Conservation (phyloP, 2,329 filamentous ascomycete genomes). For the Hymenotorrendiella dingleyae region DNA sequence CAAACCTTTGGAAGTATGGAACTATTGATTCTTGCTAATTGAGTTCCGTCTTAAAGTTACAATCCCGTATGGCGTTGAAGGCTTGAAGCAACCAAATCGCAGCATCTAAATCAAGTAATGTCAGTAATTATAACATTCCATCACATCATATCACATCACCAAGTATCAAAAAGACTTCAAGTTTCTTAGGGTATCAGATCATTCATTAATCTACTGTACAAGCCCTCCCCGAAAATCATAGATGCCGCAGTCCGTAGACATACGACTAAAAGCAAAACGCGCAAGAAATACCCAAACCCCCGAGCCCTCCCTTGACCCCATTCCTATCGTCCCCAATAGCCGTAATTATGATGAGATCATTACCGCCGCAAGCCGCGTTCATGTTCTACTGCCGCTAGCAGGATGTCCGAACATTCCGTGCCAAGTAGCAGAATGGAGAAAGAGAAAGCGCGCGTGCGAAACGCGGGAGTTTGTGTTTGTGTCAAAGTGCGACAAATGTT, state of each 20-base stretch:
- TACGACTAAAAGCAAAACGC: conserved; percentile 14
- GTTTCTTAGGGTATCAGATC: too few relatives aligned
- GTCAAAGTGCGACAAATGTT: conserved; percentile 11
- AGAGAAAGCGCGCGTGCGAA: conserved; percentile 12
- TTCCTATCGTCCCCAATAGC: conserved; percentile 3
- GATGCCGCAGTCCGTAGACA: conserved; percentile 20
- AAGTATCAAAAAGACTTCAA: too few relatives aligned
- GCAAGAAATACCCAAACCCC: too few relatives aligned
- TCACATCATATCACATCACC: too few relatives aligned
- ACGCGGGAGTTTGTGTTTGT: conserved; percentile 5
- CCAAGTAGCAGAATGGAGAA: conserved; percentile 9
- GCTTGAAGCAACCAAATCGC: too few relatives aligned
- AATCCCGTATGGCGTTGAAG: too few relatives aligned
- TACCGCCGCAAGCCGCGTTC: too few relatives aligned
- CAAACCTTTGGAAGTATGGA: too few relatives aligned
- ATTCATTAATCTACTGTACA: conserved; percentile 9
- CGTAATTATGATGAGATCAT: background rate
- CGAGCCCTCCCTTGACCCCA: conserved; percentile 2
- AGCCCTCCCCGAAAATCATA: conserved; percentile 4
- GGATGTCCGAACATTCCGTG: conserved; percentile 14
- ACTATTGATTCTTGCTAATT: too few relatives aligned
- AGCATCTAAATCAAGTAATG: too few relatives aligned
- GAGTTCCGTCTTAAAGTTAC: too few relatives aligned
- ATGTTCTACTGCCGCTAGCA: background rate
- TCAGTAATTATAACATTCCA: too few relatives aligned